Evolutionary conservation across 345 rosid species (phyloP).

Genomic region (Ceriops zippeliana): DNA sequence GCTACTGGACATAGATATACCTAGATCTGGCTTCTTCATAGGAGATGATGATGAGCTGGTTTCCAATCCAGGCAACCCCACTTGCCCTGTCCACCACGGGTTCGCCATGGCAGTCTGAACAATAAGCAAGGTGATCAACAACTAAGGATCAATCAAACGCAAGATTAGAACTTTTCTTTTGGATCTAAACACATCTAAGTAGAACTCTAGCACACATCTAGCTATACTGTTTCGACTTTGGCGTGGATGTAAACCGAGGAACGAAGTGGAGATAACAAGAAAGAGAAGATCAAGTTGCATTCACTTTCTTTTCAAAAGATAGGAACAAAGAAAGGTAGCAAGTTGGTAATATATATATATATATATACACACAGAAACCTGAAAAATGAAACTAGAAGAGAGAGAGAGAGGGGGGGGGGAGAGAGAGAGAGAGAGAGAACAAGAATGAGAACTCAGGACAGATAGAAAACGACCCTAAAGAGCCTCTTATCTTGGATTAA

Average conservation of each 20-base stretch:
- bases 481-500: not conserved
- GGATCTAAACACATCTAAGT: not conserved
- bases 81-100: slow-evolving; percentile 64
- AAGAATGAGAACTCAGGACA: not conserved
- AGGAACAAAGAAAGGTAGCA: not conserved
- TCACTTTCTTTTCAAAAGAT: not conserved
- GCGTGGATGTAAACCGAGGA: not conserved
- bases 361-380: not conserved
- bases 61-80: slow-evolving; percentile 50
- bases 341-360: not conserved
- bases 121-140: not conserved
- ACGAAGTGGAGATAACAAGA: not conserved
- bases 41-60: slow-evolving; percentile 50
- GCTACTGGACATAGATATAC: slow-evolving; percentile 53
- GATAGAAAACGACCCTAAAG: not conserved
- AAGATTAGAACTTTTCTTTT: not conserved
- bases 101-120: slow-evolving; percentile 15
- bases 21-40: slow-evolving; percentile 68
- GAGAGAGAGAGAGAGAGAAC: not conserved
- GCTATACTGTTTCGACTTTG: too few relatives aligned
- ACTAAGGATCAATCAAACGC: not conserved
- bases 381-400: not conserved
- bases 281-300: not conserved
- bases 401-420: too few relatives aligned
- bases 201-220: too few relatives aligned